These are phyloP conservation scores for Hymenoscyphus salicellus DNA, from an alignment of 2,329 filamentous ascomycete species.

Conservation along the genomic window DNA sequence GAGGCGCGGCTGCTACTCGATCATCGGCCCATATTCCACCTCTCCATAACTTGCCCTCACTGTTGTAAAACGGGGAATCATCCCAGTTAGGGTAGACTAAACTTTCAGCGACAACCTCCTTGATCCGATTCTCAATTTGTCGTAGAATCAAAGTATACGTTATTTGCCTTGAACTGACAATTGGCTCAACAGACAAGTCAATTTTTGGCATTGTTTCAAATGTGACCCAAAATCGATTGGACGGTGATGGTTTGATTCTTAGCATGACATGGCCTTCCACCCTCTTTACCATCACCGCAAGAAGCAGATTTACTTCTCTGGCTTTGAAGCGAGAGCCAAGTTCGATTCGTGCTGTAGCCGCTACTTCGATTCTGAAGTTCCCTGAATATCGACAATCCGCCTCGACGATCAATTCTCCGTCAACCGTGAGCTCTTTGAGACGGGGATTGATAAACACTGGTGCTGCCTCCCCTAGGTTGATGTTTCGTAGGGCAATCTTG, in stretches of 20 bases:
- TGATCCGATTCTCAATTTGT: conserved; percentile 91
- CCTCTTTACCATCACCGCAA: conserved; percentile 80
- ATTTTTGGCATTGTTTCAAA: conserved; percentile 94
- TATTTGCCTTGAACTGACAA: conserved; percentile 92
- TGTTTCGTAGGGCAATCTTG: conserved; percentile 74
- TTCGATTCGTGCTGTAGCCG: conserved; percentile 89
- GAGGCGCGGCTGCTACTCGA: conserved; percentile 44
- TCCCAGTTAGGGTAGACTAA: conserved; percentile 94
- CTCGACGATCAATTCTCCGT: conserved; percentile 85
- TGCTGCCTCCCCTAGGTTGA: conserved; percentile 82
- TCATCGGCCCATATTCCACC: conserved; percentile 76
- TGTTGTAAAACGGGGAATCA: conserved; percentile 86
- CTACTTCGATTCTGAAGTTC: conserved; percentile 84
- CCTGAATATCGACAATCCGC: conserved; percentile 86
- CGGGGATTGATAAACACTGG: conserved; percentile 87
- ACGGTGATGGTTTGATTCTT: conserved; percentile 90
- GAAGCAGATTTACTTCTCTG: conserved; percentile 81
- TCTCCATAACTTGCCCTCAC: conserved; percentile 71
- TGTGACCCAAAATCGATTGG: conserved; percentile 92
- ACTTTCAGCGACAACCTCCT: conserved; percentile 89
- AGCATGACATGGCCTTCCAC: conserved; percentile 82
- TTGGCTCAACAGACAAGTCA: conserved; percentile 90
- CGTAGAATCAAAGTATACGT: conserved; percentile 89
- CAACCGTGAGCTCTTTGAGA: conserved; percentile 83
- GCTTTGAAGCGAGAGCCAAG: conserved; percentile 84